phyloP scores from a whole-genome alignment of 176 grass and related monocot species.

The Metroxylon sagu region DNA sequence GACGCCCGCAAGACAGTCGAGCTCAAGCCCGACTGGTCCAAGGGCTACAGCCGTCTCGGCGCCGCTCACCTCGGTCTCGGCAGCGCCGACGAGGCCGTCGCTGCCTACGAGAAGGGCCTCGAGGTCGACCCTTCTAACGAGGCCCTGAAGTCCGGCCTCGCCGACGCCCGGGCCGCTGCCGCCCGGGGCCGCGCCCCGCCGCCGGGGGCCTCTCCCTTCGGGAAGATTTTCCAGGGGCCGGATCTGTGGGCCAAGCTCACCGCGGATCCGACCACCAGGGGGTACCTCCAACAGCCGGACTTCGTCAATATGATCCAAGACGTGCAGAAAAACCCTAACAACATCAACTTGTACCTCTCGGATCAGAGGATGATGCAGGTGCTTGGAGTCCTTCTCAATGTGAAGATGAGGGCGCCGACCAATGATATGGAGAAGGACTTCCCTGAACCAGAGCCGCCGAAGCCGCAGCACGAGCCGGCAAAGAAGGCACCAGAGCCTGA shows the following conservation, averaged over 20 bases:
- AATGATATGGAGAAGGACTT: conserved; percentile 35
- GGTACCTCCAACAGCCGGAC: conserved; percentile 72
- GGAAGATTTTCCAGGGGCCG: conserved; percentile 84
- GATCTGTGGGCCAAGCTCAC: conserved; percentile 94
- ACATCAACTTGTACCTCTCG: conserved; percentile 51
- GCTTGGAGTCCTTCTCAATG: conserved; percentile 84
- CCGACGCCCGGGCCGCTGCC: conserved; percentile 52
- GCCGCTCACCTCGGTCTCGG: conserved; percentile 77
- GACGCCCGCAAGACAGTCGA: conserved; percentile 85
- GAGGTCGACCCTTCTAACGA: conserved; percentile 64
- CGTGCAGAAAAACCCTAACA: conserved; percentile 76
- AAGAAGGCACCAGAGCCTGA: conserved; percentile 26
- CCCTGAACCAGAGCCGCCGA: conserved; percentile 8
- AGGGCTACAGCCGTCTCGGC: conserved; percentile 92
- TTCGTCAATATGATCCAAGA: conserved; percentile 85
- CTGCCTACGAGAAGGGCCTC: conserved; percentile 83
- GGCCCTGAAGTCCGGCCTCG: conserved; percentile 60
- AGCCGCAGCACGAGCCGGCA: conserved; percentile 24
- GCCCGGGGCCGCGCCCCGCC: conserved; percentile 22
- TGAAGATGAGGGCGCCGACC: conserved; percentile 59
- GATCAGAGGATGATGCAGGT: conserved; percentile 97
- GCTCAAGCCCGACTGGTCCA: conserved; percentile 90
- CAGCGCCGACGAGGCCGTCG: conserved; percentile 37
- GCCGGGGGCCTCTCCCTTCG: conserved; percentile 30
- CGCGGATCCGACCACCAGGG: conserved; percentile 58